Evolutionary conservation across 305 asterid species (phyloP).

Genomic region (Fraxinus ornus): DNA sequence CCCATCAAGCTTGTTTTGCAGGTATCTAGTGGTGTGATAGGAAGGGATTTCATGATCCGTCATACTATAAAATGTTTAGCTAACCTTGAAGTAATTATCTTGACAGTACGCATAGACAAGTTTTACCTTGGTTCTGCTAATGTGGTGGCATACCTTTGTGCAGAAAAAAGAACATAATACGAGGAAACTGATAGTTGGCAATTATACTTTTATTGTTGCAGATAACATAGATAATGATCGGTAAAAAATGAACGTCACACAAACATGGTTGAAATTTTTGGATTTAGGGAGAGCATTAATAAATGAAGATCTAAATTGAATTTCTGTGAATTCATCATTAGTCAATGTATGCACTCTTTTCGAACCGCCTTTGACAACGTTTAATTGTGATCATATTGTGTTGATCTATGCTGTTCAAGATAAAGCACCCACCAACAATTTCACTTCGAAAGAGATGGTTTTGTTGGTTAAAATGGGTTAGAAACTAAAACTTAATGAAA

Average conservation of each 20-base stretch:
- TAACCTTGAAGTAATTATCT: background rate
- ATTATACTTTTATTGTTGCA: background rate
- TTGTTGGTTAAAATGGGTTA: background rate
- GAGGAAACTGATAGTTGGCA: background rate
- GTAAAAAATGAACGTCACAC: background rate
- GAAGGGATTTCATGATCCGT: background rate
- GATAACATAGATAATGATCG: background rate
- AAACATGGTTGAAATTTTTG: background rate
- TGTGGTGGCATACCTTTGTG: background rate
- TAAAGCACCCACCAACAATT: background rate
- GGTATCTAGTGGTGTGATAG: background rate
- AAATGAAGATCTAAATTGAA: background rate
- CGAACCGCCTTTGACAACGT: background rate
- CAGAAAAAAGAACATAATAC: background rate
- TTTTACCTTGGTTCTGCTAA: background rate
- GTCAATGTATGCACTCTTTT: background rate
- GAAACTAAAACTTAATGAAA: background rate
- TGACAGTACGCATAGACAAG: background rate
- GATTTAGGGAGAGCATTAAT: background rate
- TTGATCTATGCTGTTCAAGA: background rate
- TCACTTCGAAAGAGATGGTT: constrained; percentile 2
- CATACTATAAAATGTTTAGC: background rate
- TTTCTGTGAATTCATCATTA: background rate
- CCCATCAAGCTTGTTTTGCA: background rate
- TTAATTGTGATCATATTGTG: background rate